Conservation (phyloP, 73 alveolate genomes). For the Paramecium primaurelia region DNA sequence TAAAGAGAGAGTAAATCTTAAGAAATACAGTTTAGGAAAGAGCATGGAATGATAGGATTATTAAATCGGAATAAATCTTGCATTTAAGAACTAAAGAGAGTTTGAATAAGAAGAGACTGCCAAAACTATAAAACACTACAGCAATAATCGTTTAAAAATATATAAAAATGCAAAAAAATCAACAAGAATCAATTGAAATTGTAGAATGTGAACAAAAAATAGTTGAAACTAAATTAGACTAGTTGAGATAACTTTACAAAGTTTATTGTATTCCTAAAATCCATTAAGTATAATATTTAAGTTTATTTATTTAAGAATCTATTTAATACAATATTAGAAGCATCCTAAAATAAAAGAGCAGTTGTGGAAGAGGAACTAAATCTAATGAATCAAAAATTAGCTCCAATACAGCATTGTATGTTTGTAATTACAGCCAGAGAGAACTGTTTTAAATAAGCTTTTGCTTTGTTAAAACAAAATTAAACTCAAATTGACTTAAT, state of each 20-base stretch:
- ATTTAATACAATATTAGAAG: background rate
- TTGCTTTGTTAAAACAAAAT: background rate
- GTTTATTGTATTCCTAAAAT: background rate
- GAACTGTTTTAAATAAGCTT: background rate
- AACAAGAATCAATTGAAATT: background rate
- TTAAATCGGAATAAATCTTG: background rate
- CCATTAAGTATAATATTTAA: background rate
- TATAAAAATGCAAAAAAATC: background rate
- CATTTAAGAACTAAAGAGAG: background rate
- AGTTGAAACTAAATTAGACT: background rate
- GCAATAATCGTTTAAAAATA: background rate
- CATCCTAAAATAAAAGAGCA: background rate
- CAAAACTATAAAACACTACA: background rate
- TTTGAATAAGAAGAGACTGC: background rate
- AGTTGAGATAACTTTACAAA: background rate
- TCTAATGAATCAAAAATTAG: constrained; percentile 12
- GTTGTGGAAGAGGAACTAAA: background rate
- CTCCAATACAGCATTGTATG: constrained; percentile 1
- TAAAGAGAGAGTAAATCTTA: background rate
- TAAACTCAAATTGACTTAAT: background rate
- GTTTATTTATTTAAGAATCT: background rate
- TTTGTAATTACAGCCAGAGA: background rate
- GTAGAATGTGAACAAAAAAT: background rate
- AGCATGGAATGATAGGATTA: background rate
- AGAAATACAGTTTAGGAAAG: background rate